Conservation (phyloP, 1,284 basidiomycete species). For the Boletus subluridellus region DNA sequence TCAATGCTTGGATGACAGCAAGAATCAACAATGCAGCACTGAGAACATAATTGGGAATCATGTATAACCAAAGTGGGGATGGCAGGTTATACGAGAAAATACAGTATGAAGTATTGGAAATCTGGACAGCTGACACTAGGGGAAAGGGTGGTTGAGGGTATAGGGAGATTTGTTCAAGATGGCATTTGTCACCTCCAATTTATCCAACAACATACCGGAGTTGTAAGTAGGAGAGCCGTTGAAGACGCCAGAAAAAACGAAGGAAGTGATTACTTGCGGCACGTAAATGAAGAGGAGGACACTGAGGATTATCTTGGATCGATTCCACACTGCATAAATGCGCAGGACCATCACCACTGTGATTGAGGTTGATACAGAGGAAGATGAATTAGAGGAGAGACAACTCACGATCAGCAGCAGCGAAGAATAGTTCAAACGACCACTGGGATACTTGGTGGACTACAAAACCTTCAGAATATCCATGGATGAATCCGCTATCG, state of each 20-base stretch:
- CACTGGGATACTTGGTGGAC: not conserved
- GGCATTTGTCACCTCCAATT: not conserved
- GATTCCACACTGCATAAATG: not conserved
- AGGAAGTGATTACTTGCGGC: not conserved
- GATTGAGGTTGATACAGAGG: not conserved
- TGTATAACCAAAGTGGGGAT: not conserved
- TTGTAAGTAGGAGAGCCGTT: not conserved
- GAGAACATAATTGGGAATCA: not conserved
- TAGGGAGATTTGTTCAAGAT: not conserved
- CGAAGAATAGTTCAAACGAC: not conserved
- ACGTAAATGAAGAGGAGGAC: not conserved
- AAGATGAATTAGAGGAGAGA: not conserved
- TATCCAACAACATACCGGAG: not conserved
- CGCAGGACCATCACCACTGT: not conserved
- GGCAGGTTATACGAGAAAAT: too few species aligned
- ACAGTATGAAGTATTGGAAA: not conserved
- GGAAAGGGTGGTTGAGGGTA: not conserved
- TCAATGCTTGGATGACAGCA: not conserved
- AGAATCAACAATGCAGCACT: not conserved
- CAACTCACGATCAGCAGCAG: not conserved
- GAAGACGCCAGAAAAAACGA: not conserved
- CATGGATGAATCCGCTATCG: not conserved
- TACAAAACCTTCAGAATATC: not conserved
- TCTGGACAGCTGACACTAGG: not conserved
- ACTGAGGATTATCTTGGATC: not conserved